Percentiles rank a stretch among this genome's conserved stretches.
Evolutionary conservation across 306 rosid genomes (phyloP).

Genomic region (Sphenostylis stenocarpa): DNA sequence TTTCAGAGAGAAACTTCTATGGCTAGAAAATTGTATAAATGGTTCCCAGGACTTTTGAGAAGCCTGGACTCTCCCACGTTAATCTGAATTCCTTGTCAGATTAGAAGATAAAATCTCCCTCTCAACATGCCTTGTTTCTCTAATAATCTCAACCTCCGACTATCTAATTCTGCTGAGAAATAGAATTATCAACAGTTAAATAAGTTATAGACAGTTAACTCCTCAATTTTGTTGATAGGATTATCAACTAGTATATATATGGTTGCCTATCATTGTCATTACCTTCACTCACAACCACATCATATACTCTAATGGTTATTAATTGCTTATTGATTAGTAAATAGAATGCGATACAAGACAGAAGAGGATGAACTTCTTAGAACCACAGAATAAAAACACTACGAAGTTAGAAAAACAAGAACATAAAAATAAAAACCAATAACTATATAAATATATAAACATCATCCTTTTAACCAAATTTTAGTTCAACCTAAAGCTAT

Average conservation of each 20-base stretch:
- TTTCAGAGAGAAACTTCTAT: no score
- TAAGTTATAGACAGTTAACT: no score
- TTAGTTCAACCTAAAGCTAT: slow-evolving; percentile 28
- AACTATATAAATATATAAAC: background rate
- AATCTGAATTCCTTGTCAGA: background rate
- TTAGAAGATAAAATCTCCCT: no score
- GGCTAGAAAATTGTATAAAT: no score
- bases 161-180: background rate
- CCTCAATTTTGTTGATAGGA: no score
- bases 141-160: background rate
- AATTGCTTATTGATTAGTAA: background rate
- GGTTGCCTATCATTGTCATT: background rate
- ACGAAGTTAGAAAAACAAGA: background rate
- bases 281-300: background rate
- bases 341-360: background rate
- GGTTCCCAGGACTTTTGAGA: background rate
- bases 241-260: no score
- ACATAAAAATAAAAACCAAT: background rate
- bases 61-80: background rate
- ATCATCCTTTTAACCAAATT: background rate
- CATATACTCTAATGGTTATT: background rate
- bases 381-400: background rate
- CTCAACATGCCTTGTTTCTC: background rate
- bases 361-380: background rate
- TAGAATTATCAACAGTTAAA: no score